A percentile compares a stretch with the other conserved stretches of the same genome.
phyloP scores from a whole-genome alignment of 2,329 filamentous ascomycete genomes.

The Plectosphaerella sp. region DNA sequence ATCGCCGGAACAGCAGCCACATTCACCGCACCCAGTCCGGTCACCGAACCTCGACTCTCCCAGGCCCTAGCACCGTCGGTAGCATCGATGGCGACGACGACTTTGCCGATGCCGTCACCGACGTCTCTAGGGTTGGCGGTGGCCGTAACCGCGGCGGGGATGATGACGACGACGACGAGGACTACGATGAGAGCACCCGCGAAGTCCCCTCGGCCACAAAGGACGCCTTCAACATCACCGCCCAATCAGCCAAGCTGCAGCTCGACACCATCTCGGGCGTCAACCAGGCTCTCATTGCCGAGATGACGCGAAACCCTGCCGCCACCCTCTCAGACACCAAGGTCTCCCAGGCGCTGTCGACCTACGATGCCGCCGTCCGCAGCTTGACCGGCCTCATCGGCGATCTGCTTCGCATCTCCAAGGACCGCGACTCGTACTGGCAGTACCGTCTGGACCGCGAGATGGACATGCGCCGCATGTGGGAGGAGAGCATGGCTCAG shows the following conservation, averaged over 20 bases:
- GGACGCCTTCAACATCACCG: conserved; percentile 95
- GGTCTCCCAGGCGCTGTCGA: conserved; percentile 71
- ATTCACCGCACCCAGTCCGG: conserved; percentile 35
- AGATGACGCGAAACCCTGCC: conserved; percentile 65
- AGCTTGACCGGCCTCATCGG: conserved; percentile 81
- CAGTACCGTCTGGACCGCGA: conserved; percentile 91
- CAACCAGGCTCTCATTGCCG: conserved; percentile 71
- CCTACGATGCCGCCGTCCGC: conserved; percentile 85
- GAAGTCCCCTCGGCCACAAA: conserved; percentile 73
- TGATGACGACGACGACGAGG: conserved; percentile 75
- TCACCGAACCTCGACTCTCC: conserved; percentile 26
- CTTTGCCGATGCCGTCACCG: conserved; percentile 42
- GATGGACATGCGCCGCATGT: conserved; percentile 86
- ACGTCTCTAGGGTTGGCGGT: conserved; percentile 28
- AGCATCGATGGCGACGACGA: conserved; percentile 53
- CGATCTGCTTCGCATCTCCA: conserved; percentile 85
- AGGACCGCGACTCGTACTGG: conserved; percentile 94
- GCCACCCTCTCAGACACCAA: conserved; percentile 72
- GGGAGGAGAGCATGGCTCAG: conserved; percentile 98
- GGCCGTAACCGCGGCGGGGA: conserved; percentile 39
- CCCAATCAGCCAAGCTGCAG: conserved; percentile 84
- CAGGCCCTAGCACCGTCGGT: conserved; percentile 37
- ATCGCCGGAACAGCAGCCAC: conserved; percentile 40
- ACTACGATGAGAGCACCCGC: conserved; percentile 69
- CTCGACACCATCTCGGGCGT: conserved; percentile 86